These are phyloP conservation scores for Cordyceps cateniannulata DNA, from an alignment of 2,329 filamentous ascomycete genomes.

Conservation along the genomic window DNA sequence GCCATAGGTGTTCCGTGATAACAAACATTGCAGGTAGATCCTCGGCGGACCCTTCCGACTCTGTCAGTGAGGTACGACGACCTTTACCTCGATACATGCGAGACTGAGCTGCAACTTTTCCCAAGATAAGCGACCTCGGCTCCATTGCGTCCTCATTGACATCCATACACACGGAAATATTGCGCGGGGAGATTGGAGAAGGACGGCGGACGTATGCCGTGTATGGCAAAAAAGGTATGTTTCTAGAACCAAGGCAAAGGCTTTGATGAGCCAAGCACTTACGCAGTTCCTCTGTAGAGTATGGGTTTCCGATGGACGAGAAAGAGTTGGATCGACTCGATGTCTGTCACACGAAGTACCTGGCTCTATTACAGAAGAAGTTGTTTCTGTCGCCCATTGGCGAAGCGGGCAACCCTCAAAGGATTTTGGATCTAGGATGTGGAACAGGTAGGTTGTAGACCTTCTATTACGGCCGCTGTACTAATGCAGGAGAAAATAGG, in stretches of 20 bases:
- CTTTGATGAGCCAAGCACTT: no score
- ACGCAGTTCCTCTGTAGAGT: no score
- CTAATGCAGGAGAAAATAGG: neutral
- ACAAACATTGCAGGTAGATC: no score
- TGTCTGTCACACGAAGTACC: conserved; percentile 32
- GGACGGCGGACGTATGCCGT: conserved; percentile 27
- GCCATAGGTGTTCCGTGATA: no score
- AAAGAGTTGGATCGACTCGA: conserved; percentile 35
- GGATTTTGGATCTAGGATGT: conserved; percentile 25
- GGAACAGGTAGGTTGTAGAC: conserved; percentile 18
- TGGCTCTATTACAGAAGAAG: conserved; percentile 22
- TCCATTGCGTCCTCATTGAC: neutral
- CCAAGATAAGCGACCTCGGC: neutral
- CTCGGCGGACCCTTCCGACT: no score
- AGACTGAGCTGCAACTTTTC: neutral
- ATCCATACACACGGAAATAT: conserved; percentile 8
- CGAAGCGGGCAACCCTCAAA: conserved; percentile 17
- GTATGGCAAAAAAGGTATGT: conserved; percentile 28
- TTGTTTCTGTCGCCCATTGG: conserved; percentile 19
- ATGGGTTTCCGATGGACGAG: conserved; percentile 35
- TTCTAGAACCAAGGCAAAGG: no score
- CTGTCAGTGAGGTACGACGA: no score
- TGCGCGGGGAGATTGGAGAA: conserved; percentile 22
- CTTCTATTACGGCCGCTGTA: neutral
- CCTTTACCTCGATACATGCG: no score